phyloP scores from a whole-genome alignment of 225 moss, liverwort and hornwort genomes.

The Asterella californica region DNA sequence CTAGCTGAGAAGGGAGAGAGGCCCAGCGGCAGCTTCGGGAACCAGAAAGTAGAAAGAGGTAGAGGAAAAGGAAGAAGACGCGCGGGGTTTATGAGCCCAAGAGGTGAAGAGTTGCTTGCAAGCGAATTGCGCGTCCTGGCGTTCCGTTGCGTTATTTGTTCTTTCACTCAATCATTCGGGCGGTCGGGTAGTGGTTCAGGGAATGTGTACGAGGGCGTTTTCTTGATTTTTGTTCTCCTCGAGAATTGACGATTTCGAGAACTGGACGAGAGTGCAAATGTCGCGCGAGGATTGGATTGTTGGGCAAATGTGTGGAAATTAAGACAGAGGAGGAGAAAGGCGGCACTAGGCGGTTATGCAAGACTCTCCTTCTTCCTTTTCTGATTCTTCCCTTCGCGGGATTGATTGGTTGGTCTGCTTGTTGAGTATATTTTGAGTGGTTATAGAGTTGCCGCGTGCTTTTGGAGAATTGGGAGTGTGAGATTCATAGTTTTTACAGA shows the following conservation, averaged over 20 bases:
- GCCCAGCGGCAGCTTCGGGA: background rate
- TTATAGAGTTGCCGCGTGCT: background rate
- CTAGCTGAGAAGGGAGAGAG: too few relatives aligned
- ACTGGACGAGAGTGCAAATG: background rate
- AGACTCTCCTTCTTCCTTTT: background rate
- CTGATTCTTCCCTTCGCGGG: background rate
- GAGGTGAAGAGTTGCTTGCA: background rate
- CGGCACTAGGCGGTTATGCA: background rate
- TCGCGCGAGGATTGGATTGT: background rate
- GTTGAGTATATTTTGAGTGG: background rate
- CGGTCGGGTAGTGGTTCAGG: too few relatives aligned
- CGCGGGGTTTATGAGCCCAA: background rate
- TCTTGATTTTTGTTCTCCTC: background rate
- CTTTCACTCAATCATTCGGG: background rate
- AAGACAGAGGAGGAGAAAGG: background rate
- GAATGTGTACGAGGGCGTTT: background rate
- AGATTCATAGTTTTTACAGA: background rate
- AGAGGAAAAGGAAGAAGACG: background rate
- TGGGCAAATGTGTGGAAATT: background rate
- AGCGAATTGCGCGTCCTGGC: background rate
- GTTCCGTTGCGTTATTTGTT: background rate
- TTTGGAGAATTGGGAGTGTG: background rate
- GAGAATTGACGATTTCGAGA: background rate
- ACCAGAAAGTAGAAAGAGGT: background rate
- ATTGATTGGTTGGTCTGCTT: background rate